A percentile compares a stretch with the other conserved stretches of the same genome.
These are phyloP conservation scores for Ogataea corticis DNA, from an alignment of 805 yeast genomes.

Conservation along the genomic window DNA sequence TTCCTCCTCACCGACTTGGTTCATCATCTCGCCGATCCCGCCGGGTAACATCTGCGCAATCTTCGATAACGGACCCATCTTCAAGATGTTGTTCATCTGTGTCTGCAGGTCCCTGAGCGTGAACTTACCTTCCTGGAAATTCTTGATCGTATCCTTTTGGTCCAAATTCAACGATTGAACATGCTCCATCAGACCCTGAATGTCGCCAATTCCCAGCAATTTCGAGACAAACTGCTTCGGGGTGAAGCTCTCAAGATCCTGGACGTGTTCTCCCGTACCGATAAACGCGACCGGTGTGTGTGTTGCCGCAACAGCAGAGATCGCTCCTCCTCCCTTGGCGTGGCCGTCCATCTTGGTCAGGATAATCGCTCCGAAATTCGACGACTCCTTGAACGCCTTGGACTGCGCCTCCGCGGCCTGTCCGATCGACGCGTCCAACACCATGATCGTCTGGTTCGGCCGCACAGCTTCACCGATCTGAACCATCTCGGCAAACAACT, in stretches of 20 bases:
- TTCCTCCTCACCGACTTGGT: conserved; percentile 89
- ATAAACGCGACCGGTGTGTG: conserved; percentile 92
- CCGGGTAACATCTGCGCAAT: conserved; percentile 95
- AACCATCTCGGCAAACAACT: conserved; percentile 89
- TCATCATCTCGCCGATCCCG: conserved; percentile 80
- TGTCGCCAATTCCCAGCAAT: conserved; percentile 91
- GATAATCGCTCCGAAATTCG: conserved; percentile 93
- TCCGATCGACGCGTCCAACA: conserved; percentile 94
- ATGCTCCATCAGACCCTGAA: conserved; percentile 91
- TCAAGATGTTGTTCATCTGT: conserved; percentile 92
- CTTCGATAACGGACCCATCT: conserved; percentile 95
- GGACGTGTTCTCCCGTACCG: conserved; percentile 98
- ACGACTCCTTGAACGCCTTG: conserved; percentile 86
- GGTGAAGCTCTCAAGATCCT: conserved; percentile 87
- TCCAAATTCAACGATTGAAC: conserved; percentile 85
- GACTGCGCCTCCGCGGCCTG: conserved; percentile 98
- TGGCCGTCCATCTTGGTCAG: conserved; percentile 98
- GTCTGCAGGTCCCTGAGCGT: conserved; percentile 89
- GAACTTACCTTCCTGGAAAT: conserved; percentile 92
- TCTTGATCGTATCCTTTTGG: conserved; percentile 87
- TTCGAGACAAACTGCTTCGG: conserved; percentile 90
- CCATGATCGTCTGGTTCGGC: conserved; percentile 98
- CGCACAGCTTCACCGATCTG: conserved; percentile 84
- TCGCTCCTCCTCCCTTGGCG: conserved; percentile 99
- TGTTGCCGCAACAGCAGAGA: conserved; percentile 97